Base-by-base conservation (phyloP, 2,329 filamentous ascomycete genomes). In the Tolypocladium cylindrosporum region DNA sequence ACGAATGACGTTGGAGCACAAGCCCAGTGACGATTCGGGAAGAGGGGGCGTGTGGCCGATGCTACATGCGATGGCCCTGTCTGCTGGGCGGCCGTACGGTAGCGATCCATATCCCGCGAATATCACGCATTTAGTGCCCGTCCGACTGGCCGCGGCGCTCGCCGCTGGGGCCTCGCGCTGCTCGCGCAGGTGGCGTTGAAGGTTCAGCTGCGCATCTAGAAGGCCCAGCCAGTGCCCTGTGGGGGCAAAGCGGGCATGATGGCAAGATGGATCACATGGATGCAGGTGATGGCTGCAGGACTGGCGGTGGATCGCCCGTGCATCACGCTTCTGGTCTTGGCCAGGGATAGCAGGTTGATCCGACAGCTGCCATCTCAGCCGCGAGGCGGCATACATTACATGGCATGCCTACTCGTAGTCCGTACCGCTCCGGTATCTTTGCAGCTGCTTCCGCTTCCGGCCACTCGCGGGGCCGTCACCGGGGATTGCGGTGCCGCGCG, bases 1-100 rank as follows among this genome's bases (percentile, higher is more conserved):
- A 57, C 59, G 59, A 57, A 56, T 60, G 41, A 58, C 55, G 58
- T 57, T 45, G 51, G 11, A 10, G 50, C 53, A 27, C 24, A 4
- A 45, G 40, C 55, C 62, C 54, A 37, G 11, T 37, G 45, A 43
- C 54, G 43, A 43, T 50, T 31, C 27, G 45, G 45, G 45, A 50
- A 16, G 43, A 13, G 43, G 43, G 27, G 45, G 27, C 7, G 27
- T n/a, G 45, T 19, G 24, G 24, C 24, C 24, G 24, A 27, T 27
- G 24, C 24, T 27, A 27, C 24, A 27, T 27, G 24, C 24, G 24
- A 27, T 27, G 24, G 24, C 24, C 24, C 24, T 27, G 24, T 2
- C 3, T 43, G n/a, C 42, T 21, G 42, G 42, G 11, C 21, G 3
- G 43, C 39, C 40, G 19, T n/a, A 10, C 40, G 19, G 40, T 4